Base-by-base conservation (phyloP, 768 basidiomycete genomes). In the Amyloporia xantha region DNA sequence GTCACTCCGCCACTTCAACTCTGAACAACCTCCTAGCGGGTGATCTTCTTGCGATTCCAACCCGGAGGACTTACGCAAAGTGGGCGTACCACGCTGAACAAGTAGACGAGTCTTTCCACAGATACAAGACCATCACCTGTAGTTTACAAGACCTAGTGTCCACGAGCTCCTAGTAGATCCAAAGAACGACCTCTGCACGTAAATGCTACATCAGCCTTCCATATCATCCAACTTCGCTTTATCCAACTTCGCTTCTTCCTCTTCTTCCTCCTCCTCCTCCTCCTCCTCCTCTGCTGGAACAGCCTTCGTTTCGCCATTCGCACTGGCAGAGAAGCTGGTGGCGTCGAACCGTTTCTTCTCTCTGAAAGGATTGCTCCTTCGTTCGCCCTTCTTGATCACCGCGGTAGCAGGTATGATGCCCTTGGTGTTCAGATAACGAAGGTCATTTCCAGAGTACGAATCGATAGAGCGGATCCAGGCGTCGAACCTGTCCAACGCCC, bases 401-500 rank as follows among this genome's bases (percentile, higher is more conserved):
- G 88, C 83, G 3, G 70, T 70, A 0, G 78, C 64, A 0, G 91
- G 92, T 35, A 98, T 83, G 41, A 76, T 74, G 7, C 90, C 94
- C 60, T 80, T 77, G 0, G 79, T 71, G 59, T 91, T 94, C 52
- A 90, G 70, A 57, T 87, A 92, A 25, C 78, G 69, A 40, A 95
- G 71, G 62, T 95, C 92, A 52, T 76, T 73, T 2, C 91, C 92
- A 15, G 74, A 68, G 58, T 92, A 93, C 6, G 71, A 59, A 59
- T 95, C 91, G 26, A 91, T 72, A 20, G 76, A 73, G 39, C 81
- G 80, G 44, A 93, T 72, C 90, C 89, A 97, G 35, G 83, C 80
- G 60, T 92, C 87, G 68, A 86, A 94, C 54, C 85, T 91, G 56
- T 28, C 19, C 13, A 37, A 23, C 3, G 28, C 27, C 4, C 21